Conservation (phyloP, 768 basidiomycete species). For the Boletus barrowsii region DNA sequence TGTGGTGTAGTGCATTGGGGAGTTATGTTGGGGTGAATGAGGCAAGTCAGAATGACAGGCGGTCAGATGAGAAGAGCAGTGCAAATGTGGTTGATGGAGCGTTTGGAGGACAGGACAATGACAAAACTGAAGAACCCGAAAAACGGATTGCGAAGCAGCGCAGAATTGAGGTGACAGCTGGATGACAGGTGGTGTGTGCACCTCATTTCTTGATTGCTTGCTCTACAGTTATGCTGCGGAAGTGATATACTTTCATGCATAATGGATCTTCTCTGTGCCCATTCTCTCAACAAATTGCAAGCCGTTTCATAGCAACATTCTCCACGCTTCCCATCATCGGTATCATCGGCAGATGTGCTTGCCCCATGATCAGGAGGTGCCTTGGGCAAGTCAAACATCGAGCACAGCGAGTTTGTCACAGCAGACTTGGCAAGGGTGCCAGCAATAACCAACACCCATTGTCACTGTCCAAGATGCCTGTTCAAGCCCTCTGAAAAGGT, state of each 20-base stretch:
- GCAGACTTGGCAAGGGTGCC: no score
- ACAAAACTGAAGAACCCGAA: conserved; percentile 1
- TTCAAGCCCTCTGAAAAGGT: no score
- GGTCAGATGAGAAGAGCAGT: background rate
- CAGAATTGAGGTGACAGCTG: conserved; percentile 5
- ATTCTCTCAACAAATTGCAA: no score
- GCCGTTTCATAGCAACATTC: no score
- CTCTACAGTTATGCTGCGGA: background rate
- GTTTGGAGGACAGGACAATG: background rate
- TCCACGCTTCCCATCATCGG: no score
- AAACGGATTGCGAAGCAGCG: conserved; percentile 15
- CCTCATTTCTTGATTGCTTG: background rate
- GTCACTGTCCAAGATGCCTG: no score
- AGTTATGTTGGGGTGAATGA: conserved; percentile 36
- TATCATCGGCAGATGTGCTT: no score
- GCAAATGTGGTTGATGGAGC: background rate
- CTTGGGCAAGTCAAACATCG: no score
- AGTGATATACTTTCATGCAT: background rate
- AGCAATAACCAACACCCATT: no score
- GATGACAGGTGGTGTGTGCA: background rate
- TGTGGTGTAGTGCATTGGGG: conserved; percentile 52
- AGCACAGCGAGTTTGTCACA: no score
- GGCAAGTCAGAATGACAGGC: background rate
- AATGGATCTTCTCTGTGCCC: no score
- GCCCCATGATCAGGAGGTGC: no score